Conservation (phyloP, 2,329 filamentous ascomycete species). For the Calonectria pseudoturangicola region DNA sequence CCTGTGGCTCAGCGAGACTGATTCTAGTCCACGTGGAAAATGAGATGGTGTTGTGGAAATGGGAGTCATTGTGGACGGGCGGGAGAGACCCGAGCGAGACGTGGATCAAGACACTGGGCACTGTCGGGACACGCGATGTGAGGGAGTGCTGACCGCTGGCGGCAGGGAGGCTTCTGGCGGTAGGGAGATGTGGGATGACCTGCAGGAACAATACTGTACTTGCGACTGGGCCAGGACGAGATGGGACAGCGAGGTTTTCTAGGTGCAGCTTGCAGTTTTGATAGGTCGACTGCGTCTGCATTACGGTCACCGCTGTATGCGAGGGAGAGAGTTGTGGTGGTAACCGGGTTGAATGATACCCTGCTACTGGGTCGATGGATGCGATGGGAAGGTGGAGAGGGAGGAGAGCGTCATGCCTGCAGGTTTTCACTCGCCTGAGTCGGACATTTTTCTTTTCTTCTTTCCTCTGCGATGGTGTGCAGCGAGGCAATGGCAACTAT, state of each 20-base stretch:
- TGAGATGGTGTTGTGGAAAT: constrained; percentile 39
- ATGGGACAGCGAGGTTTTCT: constrained; percentile 18
- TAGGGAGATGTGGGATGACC: constrained; percentile 29
- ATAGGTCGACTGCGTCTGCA: constrained; percentile 32
- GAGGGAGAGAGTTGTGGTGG: constrained; percentile 27
- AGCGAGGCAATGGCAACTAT: constrained; percentile 15
- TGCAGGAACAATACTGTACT: constrained; percentile 26
- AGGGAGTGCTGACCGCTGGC: constrained; percentile 11
- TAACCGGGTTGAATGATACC: constrained; percentile 29
- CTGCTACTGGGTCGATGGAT: constrained; percentile 24
- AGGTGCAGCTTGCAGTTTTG: constrained; percentile 10
- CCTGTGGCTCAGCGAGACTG: constrained; percentile 44
- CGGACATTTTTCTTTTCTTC: constrained; percentile 28
- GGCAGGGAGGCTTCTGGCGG: constrained; percentile 6
- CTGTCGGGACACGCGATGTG: constrained; percentile 41
- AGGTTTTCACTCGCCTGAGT: constrained; percentile 4
- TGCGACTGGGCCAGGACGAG: constrained; percentile 30
- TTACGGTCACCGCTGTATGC: constrained; percentile 29
- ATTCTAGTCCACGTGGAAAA: constrained; percentile 51
- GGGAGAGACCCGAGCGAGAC: constrained; percentile 18
- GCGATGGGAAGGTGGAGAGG: background rate
- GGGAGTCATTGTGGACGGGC: constrained; percentile 27
- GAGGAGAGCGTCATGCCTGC: background rate
- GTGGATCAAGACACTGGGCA: constrained; percentile 43
- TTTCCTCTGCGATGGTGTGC: constrained; percentile 24